Conservation (phyloP, 768 basidiomycete genomes). For the Boletus tomentosulus region DNA sequence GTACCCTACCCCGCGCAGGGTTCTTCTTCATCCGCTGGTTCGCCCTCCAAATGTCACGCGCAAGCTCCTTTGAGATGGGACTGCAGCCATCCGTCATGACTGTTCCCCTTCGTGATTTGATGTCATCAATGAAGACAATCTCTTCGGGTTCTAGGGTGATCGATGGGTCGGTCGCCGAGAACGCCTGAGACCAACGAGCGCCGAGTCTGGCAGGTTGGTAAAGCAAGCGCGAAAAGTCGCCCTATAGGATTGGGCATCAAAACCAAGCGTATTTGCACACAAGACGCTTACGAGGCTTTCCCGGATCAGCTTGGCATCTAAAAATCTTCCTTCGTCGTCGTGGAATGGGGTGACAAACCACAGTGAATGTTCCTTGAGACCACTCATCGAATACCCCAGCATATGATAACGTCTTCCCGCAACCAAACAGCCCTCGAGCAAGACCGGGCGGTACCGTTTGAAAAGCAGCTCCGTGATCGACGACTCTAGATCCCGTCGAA, state of each 20-base stretch:
- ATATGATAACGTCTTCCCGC: conserved; percentile 45
- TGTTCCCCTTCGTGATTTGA: conserved; percentile 21
- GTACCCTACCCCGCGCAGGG: conserved; percentile 17
- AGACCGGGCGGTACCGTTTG: conserved; percentile 31
- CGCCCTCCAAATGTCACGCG: conserved; percentile 33
- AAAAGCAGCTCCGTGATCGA: conserved; percentile 32
- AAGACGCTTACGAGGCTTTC: conserved; percentile 29
- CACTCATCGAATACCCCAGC: conserved; percentile 52
- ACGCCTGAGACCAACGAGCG: conserved; percentile 53
- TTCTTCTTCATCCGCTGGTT: conserved; percentile 29
- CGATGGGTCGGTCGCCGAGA: conserved; percentile 48
- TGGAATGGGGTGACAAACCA: conserved; percentile 46
- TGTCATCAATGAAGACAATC: conserved; percentile 32
- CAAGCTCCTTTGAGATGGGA: conserved; percentile 38
- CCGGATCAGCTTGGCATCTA: conserved; percentile 31
- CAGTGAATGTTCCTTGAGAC: conserved; percentile 45
- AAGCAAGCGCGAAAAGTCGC: conserved; percentile 36
- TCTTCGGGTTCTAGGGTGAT: conserved; percentile 34
- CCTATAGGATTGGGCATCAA: conserved; percentile 22
- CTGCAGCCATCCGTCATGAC: conserved; percentile 54
- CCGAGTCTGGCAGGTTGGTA: conserved; percentile 45
- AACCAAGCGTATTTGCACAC: background rate
- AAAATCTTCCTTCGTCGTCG: conserved; percentile 16
- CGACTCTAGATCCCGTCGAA: conserved; percentile 30
- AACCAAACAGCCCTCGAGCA: conserved; percentile 34